Conservation (phyloP, 176 grass and related monocot species). For the Saccharum officinarum region DNA sequence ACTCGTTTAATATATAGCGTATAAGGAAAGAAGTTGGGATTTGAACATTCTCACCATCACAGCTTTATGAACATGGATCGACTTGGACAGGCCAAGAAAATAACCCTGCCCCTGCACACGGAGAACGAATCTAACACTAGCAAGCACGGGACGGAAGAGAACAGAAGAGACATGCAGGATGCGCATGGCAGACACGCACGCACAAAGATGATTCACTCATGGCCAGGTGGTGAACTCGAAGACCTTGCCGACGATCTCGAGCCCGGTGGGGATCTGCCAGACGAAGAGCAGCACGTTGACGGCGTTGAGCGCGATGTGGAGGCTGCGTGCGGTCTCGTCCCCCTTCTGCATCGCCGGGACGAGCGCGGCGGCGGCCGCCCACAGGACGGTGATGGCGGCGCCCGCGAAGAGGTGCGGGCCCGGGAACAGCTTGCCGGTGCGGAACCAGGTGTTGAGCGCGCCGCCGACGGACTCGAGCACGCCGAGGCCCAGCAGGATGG, state of each 20-base stretch:
- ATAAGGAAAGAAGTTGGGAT: not conserved
- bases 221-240: constrained; percentile 98
- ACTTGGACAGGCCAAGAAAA: not conserved
- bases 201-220: not conserved
- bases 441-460: constrained; percentile 77
- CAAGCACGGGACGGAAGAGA: not conserved
- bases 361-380: constrained; percentile 67
- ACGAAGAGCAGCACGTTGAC: constrained; percentile 92
- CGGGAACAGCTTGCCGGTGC: constrained; percentile 89
- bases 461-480: constrained; percentile 76
- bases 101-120: not conserved
- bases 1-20: too few relatives aligned
- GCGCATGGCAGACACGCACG: not conserved
- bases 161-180: not conserved
- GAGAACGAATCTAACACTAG: not conserved
- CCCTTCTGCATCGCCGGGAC: constrained; percentile 97
- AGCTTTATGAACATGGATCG: not conserved
- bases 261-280: constrained; percentile 91
- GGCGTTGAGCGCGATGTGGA: constrained; percentile 86
- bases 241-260: constrained; percentile 91
- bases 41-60: not conserved
- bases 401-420: constrained; percentile 92
- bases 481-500: constrained; percentile 82
- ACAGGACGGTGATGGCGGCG: constrained; percentile 78
- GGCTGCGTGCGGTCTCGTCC: constrained; percentile 66